Conservation (phyloP, 768 basidiomycete species). For the Steccherinum ochraceum region DNA sequence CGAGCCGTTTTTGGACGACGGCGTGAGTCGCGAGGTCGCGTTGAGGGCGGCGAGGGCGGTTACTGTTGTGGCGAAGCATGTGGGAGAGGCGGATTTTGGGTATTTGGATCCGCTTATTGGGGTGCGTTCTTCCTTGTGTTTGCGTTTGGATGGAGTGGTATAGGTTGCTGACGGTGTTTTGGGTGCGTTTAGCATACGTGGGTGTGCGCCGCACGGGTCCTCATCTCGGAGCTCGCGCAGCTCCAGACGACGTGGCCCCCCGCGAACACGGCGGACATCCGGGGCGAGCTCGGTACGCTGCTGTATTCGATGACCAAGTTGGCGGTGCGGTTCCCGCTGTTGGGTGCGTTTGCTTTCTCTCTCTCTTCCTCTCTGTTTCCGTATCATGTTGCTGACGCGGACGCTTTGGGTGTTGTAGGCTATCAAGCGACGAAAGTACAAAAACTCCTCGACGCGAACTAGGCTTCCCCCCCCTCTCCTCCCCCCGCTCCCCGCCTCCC, state of each 20-base stretch:
- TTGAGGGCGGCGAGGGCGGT: constrained; percentile 56
- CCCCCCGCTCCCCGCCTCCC: not conserved
- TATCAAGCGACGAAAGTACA: constrained; percentile 24
- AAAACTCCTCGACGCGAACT: constrained; percentile 18
- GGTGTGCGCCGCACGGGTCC: constrained; percentile 60
- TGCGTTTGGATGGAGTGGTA: no score
- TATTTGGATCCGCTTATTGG: constrained; percentile 77
- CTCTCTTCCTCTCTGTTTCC: constrained; percentile 4
- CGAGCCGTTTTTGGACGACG: constrained; percentile 55
- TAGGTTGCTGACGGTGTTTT: no score
- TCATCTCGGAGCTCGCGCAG: constrained; percentile 60
- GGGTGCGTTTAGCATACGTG: constrained; percentile 51
- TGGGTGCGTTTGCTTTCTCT: constrained; percentile 26
- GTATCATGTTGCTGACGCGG: constrained; percentile 6
- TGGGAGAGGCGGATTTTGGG: constrained; percentile 57
- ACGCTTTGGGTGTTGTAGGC: constrained; percentile 9
- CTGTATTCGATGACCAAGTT: constrained; percentile 62
- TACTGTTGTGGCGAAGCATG: constrained; percentile 53
- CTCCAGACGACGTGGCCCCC: constrained; percentile 58
- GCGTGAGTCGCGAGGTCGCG: constrained; percentile 59
- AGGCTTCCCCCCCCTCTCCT: not conserved
- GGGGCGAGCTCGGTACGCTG: constrained; percentile 54
- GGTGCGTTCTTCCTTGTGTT: constrained; percentile 34
- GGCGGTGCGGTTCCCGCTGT: constrained; percentile 53
- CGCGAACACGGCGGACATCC: constrained; percentile 49